Evolutionary conservation across 768 basidiomycete species (phyloP).

Genomic region (Lactifluus rugatus): DNA sequence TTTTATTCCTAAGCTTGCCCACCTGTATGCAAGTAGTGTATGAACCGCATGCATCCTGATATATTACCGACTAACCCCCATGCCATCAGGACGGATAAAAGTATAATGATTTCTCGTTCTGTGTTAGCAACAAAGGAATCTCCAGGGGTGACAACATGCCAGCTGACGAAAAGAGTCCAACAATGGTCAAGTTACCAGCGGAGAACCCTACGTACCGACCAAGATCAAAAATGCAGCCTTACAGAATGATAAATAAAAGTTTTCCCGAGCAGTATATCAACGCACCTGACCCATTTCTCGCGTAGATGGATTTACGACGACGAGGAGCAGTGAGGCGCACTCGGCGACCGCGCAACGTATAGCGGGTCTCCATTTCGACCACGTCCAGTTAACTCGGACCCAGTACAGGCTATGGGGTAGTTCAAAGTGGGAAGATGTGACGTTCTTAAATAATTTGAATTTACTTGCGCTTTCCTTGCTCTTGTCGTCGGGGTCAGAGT

Average conservation of each 20-base stretch:
- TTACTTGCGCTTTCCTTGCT: not conserved
- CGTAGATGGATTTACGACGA: slow-evolving; percentile 45
- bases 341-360: slow-evolving; percentile 52
- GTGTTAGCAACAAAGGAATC: slow-evolving; percentile 61
- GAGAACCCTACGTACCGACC: slow-evolving; percentile 34
- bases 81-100: slow-evolving; percentile 37
- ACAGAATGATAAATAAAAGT: not conserved
- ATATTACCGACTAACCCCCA: slow-evolving; percentile 47
- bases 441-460: not conserved
- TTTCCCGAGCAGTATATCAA: slow-evolving; percentile 10
- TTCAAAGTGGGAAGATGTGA: not conserved
- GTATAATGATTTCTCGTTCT: slow-evolving; percentile 51
- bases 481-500: not conserved
- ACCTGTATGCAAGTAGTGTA: slow-evolving; percentile 31
- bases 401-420: slow-evolving; percentile 36
- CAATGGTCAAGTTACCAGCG: not conserved
- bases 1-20: slow-evolving; percentile 56
- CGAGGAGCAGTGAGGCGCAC: slow-evolving; percentile 51
- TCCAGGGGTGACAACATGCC: slow-evolving; percentile 56
- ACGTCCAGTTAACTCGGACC: slow-evolving; percentile 48
- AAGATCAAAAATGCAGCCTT: slow-evolving; percentile 59
- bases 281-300: slow-evolving; percentile 48
- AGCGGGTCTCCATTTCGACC: slow-evolving; percentile 52
- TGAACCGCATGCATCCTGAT: not conserved
- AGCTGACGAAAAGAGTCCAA: slow-evolving; percentile 28